Percentiles rank a stretch among this genome's conserved stretches.
These are phyloP conservation scores for Yamagishiella unicocca DNA, from an alignment of 139 green algal genomes.

Conservation along the genomic window DNA sequence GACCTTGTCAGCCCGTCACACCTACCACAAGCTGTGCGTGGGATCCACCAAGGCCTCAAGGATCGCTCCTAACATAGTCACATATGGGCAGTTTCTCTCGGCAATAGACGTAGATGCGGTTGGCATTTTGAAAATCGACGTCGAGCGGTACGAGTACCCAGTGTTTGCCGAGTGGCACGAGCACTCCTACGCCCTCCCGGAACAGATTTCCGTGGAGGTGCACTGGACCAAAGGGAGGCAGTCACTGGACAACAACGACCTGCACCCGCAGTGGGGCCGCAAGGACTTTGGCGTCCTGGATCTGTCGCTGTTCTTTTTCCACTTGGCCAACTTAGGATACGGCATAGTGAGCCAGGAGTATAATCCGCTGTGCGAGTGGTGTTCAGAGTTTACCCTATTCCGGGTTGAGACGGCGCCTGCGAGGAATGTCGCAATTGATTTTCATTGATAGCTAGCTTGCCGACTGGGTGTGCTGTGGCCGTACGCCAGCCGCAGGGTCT, in stretches of 20 bases:
- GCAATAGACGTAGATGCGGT: neutral
- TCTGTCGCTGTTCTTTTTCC: neutral
- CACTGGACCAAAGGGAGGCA: neutral
- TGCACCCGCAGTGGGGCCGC: neutral
- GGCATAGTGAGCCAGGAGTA: neutral
- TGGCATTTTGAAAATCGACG: conserved; percentile 47
- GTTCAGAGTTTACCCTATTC: neutral
- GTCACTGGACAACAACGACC: neutral
- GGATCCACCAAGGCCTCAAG: neutral
- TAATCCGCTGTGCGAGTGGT: neutral
- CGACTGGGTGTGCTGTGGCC: too few relatives aligned
- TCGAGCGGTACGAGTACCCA: conserved; percentile 48
- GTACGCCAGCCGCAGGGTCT: too few relatives aligned
- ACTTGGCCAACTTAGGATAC: conserved; percentile 10
- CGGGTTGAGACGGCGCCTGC: neutral
- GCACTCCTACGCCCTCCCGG: neutral
- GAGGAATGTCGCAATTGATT: too few relatives aligned
- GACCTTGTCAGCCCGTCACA: neutral
- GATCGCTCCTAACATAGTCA: neutral
- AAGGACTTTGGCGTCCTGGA: neutral
- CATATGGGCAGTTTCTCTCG: neutral
- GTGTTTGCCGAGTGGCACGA: conserved; percentile 22
- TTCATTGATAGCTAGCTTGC: too few relatives aligned
- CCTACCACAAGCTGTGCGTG: neutral
- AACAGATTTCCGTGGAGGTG: neutral